A percentile compares a stretch with the other conserved stretches of the same genome.
phyloP scores from a whole-genome alignment of 2,329 filamentous ascomycete species.

The Bipolaris oryzae region DNA sequence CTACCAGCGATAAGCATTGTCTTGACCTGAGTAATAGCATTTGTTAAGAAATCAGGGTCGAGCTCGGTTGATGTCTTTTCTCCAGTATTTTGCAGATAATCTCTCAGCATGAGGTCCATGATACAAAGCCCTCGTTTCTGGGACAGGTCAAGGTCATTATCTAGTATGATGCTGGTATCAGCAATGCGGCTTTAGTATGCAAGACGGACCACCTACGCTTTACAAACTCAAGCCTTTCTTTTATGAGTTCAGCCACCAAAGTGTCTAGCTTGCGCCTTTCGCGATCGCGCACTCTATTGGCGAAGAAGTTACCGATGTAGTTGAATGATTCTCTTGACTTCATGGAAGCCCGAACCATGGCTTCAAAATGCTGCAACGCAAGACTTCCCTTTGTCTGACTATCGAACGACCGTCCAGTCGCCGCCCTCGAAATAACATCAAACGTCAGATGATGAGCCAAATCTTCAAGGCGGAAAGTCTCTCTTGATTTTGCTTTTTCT shows the following conservation, averaged over 20 bases:
- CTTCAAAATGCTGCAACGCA: conserved; percentile 27
- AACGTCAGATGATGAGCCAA: conserved; percentile 29
- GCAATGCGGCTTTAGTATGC: not conserved
- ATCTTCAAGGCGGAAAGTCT: conserved; percentile 36
- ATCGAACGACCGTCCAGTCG: conserved; percentile 32
- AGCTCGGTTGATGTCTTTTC: conserved; percentile 21
- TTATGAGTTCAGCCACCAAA: conserved; percentile 43
- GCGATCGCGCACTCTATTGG: conserved; percentile 11
- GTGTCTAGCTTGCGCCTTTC: conserved; percentile 36
- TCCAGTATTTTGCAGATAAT: conserved; percentile 30
- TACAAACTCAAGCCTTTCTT: conserved; percentile 44
- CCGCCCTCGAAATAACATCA: conserved; percentile 35
- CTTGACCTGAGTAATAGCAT: conserved; percentile 47
- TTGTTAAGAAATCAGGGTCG: conserved; percentile 45
- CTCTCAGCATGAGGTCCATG: conserved; percentile 43
- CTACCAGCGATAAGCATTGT: conserved; percentile 53
- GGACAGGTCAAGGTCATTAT: conserved; percentile 44
- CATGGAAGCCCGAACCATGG: conserved; percentile 21
- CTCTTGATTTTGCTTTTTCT: conserved; percentile 24
- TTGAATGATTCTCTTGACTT: conserved; percentile 28
- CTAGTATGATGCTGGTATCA: conserved; percentile 1
- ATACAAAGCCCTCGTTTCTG: conserved; percentile 45
- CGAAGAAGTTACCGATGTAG: conserved; percentile 23
- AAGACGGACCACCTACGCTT: conserved; percentile 11
- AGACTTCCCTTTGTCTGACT: conserved; percentile 32